Evolutionary conservation across 352 stramenopile species (phyloP).

Genomic region (Phytopythium sindhum): DNA sequence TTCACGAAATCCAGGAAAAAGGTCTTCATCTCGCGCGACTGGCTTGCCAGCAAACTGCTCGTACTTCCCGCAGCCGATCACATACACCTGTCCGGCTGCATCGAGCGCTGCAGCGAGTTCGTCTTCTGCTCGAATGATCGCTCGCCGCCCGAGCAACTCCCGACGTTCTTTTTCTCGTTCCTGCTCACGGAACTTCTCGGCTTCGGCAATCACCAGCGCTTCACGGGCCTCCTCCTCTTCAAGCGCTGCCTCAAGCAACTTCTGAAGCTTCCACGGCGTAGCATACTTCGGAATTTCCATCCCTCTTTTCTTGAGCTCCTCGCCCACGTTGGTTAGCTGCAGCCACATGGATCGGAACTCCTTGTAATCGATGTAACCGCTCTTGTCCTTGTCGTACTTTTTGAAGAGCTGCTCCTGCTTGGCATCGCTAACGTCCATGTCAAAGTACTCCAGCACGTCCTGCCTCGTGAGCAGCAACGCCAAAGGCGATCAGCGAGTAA

Average conservation of each 20-base stretch:
- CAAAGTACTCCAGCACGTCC: conserved; percentile 93
- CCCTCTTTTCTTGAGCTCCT: conserved; percentile 84
- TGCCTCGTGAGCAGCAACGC: conserved; percentile 12
- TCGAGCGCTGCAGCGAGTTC: conserved; percentile 88
- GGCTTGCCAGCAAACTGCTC: conserved; percentile 76
- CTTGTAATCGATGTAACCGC: conserved; percentile 90
- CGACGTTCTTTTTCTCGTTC: conserved; percentile 70
- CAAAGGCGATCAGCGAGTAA: neutral
- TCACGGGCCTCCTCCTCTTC: conserved; percentile 89
- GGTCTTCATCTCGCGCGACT: conserved; percentile 40
- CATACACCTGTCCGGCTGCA: conserved; percentile 90
- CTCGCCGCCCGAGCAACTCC: conserved; percentile 39
- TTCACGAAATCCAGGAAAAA: conserved; percentile 58
- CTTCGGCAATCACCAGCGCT: conserved; percentile 70
- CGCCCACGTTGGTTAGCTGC: conserved; percentile 66
- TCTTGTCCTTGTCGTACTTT: conserved; percentile 92
- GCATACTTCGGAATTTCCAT: conserved; percentile 88
- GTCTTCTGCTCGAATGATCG: conserved; percentile 66
- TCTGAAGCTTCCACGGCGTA: conserved; percentile 70
- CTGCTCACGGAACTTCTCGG: conserved; percentile 64
- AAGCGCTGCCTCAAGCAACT: conserved; percentile 86
- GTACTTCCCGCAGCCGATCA: conserved; percentile 85
- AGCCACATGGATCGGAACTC: conserved; percentile 94
- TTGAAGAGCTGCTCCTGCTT: conserved; percentile 92
- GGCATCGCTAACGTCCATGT: conserved; percentile 81